A percentile compares a stretch with the other conserved stretches of the same genome.
Evolutionary conservation across 768 basidiomycete species (phyloP).

Genomic region (Mycena latifolia): DNA sequence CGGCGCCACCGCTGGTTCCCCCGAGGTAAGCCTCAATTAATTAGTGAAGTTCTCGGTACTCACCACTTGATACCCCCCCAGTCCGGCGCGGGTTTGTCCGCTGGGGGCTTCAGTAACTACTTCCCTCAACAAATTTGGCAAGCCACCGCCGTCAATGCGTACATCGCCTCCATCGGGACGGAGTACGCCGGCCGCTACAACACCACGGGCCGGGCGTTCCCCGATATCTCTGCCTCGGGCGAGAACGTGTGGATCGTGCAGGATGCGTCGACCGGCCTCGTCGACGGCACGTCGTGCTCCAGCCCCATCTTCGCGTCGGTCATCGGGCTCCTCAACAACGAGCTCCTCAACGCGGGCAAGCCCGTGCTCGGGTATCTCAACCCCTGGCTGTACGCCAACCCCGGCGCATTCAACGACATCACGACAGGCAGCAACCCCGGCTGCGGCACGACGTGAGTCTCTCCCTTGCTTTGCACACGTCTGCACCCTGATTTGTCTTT

Average conservation of each 20-base stretch:
- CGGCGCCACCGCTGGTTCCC: conserved; percentile 54
- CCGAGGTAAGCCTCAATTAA: too few relatives aligned
- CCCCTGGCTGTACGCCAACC: conserved; percentile 54
- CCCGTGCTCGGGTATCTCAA: conserved; percentile 39
- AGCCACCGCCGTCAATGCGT: conserved; percentile 29
- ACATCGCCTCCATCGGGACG: conserved; percentile 35
- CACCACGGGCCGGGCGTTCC: conserved; percentile 40
- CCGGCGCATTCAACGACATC: conserved; percentile 55
- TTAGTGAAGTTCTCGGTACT: too few relatives aligned
- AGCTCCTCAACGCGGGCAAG: conserved; percentile 49
- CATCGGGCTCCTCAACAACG: conserved; percentile 59
- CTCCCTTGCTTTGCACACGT: conserved; percentile 25
- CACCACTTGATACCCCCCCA: too few relatives aligned
- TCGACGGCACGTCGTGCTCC: conserved; percentile 62
- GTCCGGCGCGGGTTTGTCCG: conserved; percentile 55
- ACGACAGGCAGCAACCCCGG: conserved; percentile 57
- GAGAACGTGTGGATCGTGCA: conserved; percentile 36
- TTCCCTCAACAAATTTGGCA: conserved; percentile 43
- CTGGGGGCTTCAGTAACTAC: conserved; percentile 66
- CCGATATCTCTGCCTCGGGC: conserved; percentile 60
- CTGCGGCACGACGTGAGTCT: conserved; percentile 56
- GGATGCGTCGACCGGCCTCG: conserved; percentile 37
- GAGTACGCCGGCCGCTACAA: conserved; percentile 33
- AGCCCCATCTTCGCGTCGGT: conserved; percentile 62
- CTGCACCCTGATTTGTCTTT: conserved; percentile 29